Base-by-base conservation (phyloP, 202 grass and related monocot genomes). In the Elaeis oleifera region DNA sequence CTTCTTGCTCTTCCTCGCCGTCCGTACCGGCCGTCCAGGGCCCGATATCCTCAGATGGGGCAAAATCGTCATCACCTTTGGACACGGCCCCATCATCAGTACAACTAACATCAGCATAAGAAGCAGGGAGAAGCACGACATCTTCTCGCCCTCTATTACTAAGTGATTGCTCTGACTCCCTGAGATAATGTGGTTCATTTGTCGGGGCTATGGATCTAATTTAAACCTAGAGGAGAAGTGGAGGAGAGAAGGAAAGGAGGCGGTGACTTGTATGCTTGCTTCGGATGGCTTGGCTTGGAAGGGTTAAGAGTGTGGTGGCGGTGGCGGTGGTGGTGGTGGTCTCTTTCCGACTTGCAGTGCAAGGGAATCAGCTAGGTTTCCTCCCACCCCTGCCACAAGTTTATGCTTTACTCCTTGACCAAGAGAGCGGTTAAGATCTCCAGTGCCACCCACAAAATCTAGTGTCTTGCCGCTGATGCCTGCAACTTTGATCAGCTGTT, bases 271-370 rank as follows among this genome's bases (percentile, higher is more conserved):
- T 55, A 39, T 39, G 28, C 16, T 22, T 18, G 23, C 54, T 21
- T 36, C 26, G 51, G 8, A 56, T 23, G 52, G 51, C 18, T 3
- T 51, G 4, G 49, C 13, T 68, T 68, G 7, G 17, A 68, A 68
- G 65, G 52, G 18, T 39, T 36, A 27, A 54, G 14, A 68, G 56
- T 22, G 15, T 9, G 16, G 49, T 16, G 23, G 44, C 49, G 14
- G 63, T 16, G 23, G 44, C 49, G 5, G 31, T 54, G 48, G 14
- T 52, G 62, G 16, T 65, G 49, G 49, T 27, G 17, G 64, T 67
- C 50, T 54, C 51, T 28, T 31, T 67, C 51, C 51, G 16, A 54
- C 64, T 67, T 67, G 64, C 16, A 67, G 64, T 67, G 21, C 20
- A 67, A 67, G 64, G 31, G 64, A 67, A 36, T 31, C 29, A 21